Evolutionary conservation across 805 yeast genomes (phyloP), one percentile per base, ranked within the genome.

Genomic region (Suhomyces xylopsoci): DNA sequence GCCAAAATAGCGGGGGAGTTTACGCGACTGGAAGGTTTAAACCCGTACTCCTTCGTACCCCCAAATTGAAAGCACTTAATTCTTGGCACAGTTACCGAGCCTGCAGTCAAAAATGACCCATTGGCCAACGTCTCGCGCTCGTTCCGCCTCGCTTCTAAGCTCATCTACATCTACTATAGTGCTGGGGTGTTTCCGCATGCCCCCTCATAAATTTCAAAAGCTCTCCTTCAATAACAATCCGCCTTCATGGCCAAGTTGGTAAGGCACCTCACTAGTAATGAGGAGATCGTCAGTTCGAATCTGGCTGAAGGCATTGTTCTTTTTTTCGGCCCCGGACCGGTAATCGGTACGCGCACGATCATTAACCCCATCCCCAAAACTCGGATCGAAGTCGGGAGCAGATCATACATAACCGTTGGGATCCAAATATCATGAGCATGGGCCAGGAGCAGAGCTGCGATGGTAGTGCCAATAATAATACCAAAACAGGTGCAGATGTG

Each of bases 281-380:
- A 53, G 56, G 56, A 53, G 56, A 53, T 53, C 56, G 57, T 54
- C 57, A 54, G 57, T 54, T 54, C 57, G 57, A 54, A 26, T 54
- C 57, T 54, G 57, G 57, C 57, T 54, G 57, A 49, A 54, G 57
- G 57, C 57, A 54, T 53, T n/a, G n/a, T n/a, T n/a, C n/a, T 50
- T 47, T 43, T n/a, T 17, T 22, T 44, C n/a, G 14, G 5, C 7
- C 22, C 22, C 24, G n/a, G 4, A 1, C n/a, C 22, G 6, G 36
- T 14, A n/a, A 17, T 38, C 9, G 42, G 24, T 38, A 19, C 2
- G 7, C 24, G 24, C 24, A 38, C 22, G 24, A 17, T 9, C 8
- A 4, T 3, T 15, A 3, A 32, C 12, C 7, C 7, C 42, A 9
- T 12, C 20, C 14, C 7, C 20, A 19, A 38, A 38, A 38, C 42